Base-by-base conservation (phyloP, 805 yeast species). In the Candida pseudoglaebosa region DNA sequence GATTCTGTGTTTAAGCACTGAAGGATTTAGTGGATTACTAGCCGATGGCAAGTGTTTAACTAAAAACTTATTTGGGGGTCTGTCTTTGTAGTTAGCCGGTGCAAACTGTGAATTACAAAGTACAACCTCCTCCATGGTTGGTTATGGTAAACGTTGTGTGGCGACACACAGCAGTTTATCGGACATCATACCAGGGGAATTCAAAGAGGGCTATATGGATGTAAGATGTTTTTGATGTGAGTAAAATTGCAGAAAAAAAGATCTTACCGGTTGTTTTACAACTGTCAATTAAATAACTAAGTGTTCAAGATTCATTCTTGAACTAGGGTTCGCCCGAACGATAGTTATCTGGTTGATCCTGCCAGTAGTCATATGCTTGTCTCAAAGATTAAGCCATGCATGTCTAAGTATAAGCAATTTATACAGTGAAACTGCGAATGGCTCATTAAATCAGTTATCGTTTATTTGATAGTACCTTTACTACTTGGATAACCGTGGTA, bases 371-470 rank as follows among this genome's bases (percentile, higher is more conserved):
- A 22, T 22, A 22, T 22, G 26, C 26, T 22, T 22, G 26, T 22
- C 26, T 22, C 26, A 22, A 22, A 22, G 26, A 22, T 22, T 22
- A 22, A 22, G 26, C 26, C 26, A 22, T 22, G 26, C 26, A 22
- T 22, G 26, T 22, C 26, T 22, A 22, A 22, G 26, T 22, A 22
- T 22, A 22, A 22, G 26, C 26, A 22, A 22, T 22, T 22, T 22
- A 22, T 22, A 22, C 26, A 22, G 26, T 67, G 66, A 65, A 65
- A 66, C 70, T 65, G 70, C 70, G 70, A 67, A 64, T 65, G 71
- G 71, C 71, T 67, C 71, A 67, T 65, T 65, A 65, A 64, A 66
- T 65, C 71, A 64, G 71, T 65, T 67, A 65, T 66, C 70, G 67
- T 67, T 64, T 67, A 66, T 66, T 66, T 64, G 71, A 66, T 67